Conservation (phyloP, 345 rosid species). For the Gossypium anomalum region DNA sequence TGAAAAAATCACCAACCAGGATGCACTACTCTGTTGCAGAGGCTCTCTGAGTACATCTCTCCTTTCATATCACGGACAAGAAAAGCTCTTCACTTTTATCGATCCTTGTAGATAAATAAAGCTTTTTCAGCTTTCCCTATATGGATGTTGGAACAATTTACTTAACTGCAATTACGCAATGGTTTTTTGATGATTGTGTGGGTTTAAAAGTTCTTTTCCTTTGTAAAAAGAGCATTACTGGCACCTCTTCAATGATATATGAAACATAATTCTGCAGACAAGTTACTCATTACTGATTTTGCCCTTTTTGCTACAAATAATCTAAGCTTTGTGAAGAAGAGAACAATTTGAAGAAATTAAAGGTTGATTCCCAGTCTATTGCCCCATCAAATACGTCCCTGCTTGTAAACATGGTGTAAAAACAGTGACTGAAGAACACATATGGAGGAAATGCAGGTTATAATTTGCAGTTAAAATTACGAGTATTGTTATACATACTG, state of each 20-base stretch:
- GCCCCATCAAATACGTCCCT: not conserved
- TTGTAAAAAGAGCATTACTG: not conserved
- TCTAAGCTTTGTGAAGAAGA: not conserved
- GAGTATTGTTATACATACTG: not conserved
- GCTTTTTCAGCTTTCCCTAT: not conserved
- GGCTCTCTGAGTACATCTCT: constrained; percentile 36
- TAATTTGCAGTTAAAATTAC: not conserved
- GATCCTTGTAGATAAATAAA: constrained; percentile 36
- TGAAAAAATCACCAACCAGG: constrained; percentile 34
- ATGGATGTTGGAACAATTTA: not conserved
- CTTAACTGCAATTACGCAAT: not conserved
- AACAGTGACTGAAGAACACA: not conserved
- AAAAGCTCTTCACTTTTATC: not conserved
- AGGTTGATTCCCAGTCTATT: not conserved
- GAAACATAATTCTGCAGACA: not conserved
- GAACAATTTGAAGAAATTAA: not conserved
- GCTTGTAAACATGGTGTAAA: not conserved
- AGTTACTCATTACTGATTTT: not conserved
- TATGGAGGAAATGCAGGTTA: not conserved
- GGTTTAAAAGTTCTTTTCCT: constrained; percentile 2
- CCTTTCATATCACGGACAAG: not conserved
- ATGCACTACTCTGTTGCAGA: constrained; percentile 54
- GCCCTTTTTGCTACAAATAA: not conserved
- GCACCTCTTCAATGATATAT: not conserved
- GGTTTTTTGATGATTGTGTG: not conserved